Evolutionary conservation across 2,329 filamentous ascomycete genomes (phyloP), one percentile per base, ranked within the genome.

Genomic region (Macrophomina tecta): DNA sequence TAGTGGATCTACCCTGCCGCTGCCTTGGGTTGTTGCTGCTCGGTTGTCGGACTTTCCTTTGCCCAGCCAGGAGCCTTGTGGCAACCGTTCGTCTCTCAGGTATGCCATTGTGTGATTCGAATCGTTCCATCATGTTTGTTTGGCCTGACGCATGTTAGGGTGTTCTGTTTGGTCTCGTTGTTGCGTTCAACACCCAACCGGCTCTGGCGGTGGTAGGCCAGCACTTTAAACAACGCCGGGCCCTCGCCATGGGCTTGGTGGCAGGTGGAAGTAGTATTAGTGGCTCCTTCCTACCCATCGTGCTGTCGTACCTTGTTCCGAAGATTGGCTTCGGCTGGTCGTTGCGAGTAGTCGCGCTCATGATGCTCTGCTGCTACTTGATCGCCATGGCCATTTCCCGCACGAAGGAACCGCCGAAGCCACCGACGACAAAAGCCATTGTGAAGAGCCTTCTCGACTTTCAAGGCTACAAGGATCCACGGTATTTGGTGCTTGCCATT

Each of bases 111-210:
- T 46, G 55, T 4, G 18, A 23, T 34, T 34, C 23, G n/a, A 7
- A 2, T 7, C 53, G 5, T 6, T 8, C 23, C 5, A 5, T 8
- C 18, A 6, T 23, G 38, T 12, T 3, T 18, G 8, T 18, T 23
- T 11, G 23, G 23, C 23, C 42, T 61, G 23, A 61, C 30, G 16
- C 8, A 5, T 12, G 64, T 55, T 55, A 71, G 55, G 38, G 66
- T 40, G 63, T 61, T 6, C 40, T 68, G 7, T 53, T 68, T 18
- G 67, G 67, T 16, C 14, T 67, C 16, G 55, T 48, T 2, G 66
- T 68, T 16, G 67, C 67, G 5, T 68, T 68, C 48, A 65, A 65
- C 42, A 60, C 64, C 14, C 67, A 68, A 18, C 67, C 67, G 6
- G 67, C 67, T 11, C 49, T 68, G 5, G 64, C 62, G 5, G 58